phyloP scores from a whole-genome alignment of 192 early-diverging fungal genomes.

The Coemansia sp. region DNA sequence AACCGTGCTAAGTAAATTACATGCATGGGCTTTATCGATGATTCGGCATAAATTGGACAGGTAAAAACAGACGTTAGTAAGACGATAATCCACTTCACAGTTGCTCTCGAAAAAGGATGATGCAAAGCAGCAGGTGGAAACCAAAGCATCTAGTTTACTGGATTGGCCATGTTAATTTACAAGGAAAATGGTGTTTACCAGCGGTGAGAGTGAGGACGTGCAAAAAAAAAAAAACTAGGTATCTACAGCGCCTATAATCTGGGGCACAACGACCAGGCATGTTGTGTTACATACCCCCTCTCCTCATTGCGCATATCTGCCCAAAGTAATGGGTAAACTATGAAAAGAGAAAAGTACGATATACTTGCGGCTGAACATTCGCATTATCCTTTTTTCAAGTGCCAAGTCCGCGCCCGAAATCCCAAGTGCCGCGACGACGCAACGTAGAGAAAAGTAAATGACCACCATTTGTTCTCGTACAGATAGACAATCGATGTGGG shows the following conservation, averaged over 20 bases:
- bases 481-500: background rate
- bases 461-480: background rate
- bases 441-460: background rate
- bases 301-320: background rate
- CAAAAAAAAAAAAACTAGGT: background rate
- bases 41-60: background rate
- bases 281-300: background rate
- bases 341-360: background rate
- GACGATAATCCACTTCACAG: background rate
- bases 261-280: background rate
- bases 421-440: background rate
- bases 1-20: no score
- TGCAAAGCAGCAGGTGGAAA: background rate
- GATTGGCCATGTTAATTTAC: background rate
- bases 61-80: background rate
- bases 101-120: background rate
- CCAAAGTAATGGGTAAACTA: background rate
- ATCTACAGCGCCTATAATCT: background rate
- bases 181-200: no score
- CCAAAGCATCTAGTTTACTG: background rate
- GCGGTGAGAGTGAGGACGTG: background rate
- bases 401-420: background rate
- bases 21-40: background rate
- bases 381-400: background rate
- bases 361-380: background rate